A percentile compares a stretch with the other conserved stretches of the same genome.
Evolutionary conservation across 208 protist species (phyloP).

Genomic region (Trypanosoma lewisi): DNA sequence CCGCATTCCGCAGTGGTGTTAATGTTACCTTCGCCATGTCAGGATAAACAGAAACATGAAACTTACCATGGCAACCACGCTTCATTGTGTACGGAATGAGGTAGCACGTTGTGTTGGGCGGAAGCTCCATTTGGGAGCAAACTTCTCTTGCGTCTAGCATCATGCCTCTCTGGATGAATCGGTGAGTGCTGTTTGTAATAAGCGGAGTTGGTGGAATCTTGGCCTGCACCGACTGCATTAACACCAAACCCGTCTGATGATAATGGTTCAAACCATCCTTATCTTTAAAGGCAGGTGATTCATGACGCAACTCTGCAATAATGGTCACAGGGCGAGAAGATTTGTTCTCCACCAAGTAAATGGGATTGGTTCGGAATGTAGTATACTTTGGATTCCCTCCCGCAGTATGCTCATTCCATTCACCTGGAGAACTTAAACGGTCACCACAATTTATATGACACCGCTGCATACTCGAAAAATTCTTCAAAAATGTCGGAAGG

Average conservation of each 20-base stretch:
- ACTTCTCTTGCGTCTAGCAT: slow-evolving; percentile 88
- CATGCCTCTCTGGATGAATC: slow-evolving; percentile 82
- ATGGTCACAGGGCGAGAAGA: slow-evolving; percentile 58
- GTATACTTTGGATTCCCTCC: slow-evolving; percentile 84
- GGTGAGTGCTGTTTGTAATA: slow-evolving; percentile 76
- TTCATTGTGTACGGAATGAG: slow-evolving; percentile 83
- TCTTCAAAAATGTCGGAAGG: slow-evolving; percentile 63
- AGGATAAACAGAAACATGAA: slow-evolving; percentile 80
- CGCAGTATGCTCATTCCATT: slow-evolving; percentile 57
- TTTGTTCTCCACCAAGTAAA: slow-evolving; percentile 86
- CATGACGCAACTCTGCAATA: slow-evolving; percentile 76
- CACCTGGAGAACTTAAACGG: slow-evolving; percentile 53
- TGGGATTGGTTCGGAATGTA: slow-evolving; percentile 85
- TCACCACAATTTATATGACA: slow-evolving; percentile 89
- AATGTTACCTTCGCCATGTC: slow-evolving; percentile 71
- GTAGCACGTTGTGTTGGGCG: slow-evolving; percentile 59
- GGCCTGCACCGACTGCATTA: slow-evolving; percentile 62
- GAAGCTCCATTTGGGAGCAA: slow-evolving; percentile 71
- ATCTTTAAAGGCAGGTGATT: slow-evolving; percentile 55
- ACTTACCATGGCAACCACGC: slow-evolving; percentile 51
- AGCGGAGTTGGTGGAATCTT: slow-evolving; percentile 59
- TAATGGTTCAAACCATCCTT: slow-evolving; percentile 77
- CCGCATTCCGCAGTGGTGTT: slow-evolving; percentile 66
- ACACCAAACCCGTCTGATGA: slow-evolving; percentile 70
- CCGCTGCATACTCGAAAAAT: slow-evolving; percentile 82